Conservation (phyloP, 2,329 filamentous ascomycete genomes). For the Colletotrichum paranaense region DNA sequence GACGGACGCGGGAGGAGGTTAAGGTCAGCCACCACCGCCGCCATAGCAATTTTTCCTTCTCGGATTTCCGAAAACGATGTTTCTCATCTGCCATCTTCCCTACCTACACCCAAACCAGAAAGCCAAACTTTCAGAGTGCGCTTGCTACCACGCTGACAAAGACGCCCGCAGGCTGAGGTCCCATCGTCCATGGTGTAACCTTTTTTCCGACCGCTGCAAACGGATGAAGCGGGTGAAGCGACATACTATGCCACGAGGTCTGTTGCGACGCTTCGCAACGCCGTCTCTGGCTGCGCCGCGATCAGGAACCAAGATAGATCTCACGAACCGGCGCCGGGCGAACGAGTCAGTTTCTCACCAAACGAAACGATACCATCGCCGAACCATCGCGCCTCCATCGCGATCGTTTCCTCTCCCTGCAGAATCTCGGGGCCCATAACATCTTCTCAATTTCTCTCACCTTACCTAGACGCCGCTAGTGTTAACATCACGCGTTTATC, state of each 20-base stretch:
- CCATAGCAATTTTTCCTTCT: neutral
- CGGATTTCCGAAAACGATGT: conserved; percentile 25
- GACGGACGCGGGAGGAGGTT: neutral
- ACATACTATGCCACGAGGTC: conserved; percentile 1
- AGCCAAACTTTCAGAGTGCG: conserved; percentile 4
- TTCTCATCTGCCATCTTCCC: neutral
- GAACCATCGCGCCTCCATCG: conserved; percentile 1
- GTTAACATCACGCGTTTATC: neutral
- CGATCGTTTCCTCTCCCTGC: neutral
- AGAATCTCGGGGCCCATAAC: conserved; percentile 14
- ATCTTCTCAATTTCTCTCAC: neutral
- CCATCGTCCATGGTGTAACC: neutral
- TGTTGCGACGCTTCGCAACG: neutral
- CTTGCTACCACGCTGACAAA: conserved; percentile 24
- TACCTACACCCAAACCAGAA: conserved; percentile 10
- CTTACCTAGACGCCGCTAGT: neutral
- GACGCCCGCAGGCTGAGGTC: neutral
- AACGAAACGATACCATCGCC: conserved; percentile 1
- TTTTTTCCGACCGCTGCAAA: conserved; percentile 19
- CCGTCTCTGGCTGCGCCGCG: neutral
- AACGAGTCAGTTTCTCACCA: conserved; percentile 13
- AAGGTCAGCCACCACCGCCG: neutral
- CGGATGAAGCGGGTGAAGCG: conserved; percentile 22
- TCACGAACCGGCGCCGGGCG: conserved; percentile 4
- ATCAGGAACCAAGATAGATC: neutral